Base-by-base conservation (phyloP, 306 rosid genomes). In the Trichosanthes truncata region DNA sequence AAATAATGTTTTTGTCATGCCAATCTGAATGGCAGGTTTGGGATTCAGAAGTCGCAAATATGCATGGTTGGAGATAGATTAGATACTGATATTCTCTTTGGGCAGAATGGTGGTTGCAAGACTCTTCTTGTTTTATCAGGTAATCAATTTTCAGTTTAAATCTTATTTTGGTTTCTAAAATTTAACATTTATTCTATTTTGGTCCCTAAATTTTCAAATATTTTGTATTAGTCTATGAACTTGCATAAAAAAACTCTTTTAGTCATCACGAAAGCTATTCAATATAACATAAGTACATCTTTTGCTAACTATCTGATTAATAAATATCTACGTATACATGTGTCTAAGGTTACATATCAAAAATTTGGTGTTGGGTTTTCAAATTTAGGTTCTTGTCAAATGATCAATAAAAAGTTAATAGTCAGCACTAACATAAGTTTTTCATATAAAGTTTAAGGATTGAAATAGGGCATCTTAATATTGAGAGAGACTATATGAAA, bases 31-130 rank as follows among this genome's bases (percentile, higher is more conserved):
- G 69, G 72, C 90, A 91, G 97, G 81, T 95, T 95, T 86, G 97
- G 97, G 83, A 93, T 93, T 83, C 81, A 80, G 40, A 95, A 95
- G 88, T 90, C 97, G 72, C 94, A 95, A 74, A 95, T 95, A 81
- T 95, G 99, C 78, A 93, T 95, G 97, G 99, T 93, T 80, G 97
- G 97, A 76, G 97, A 95, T 92, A 93, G 97, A 85, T 86, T 95
- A 82, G 97, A 95, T 83, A 95, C 99, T 3, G 97, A 93, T 80
- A 91, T 93, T 80, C 87, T 95, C 83, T 95, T 95, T 79, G 99
- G 99, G 72, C 99, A 95, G 81, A 95, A 95, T 56, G 99, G 99
- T 52, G 97, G 97, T 75, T 95, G 97, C 89, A 93, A 89, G 87
- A 95, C 99, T 84, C 96, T 93, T 79, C 99, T 95, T 56, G 97